These are phyloP conservation scores for Plasmodium cynomolgi DNA, from an alignment of 169 alveolate species.

Conservation along the genomic window DNA sequence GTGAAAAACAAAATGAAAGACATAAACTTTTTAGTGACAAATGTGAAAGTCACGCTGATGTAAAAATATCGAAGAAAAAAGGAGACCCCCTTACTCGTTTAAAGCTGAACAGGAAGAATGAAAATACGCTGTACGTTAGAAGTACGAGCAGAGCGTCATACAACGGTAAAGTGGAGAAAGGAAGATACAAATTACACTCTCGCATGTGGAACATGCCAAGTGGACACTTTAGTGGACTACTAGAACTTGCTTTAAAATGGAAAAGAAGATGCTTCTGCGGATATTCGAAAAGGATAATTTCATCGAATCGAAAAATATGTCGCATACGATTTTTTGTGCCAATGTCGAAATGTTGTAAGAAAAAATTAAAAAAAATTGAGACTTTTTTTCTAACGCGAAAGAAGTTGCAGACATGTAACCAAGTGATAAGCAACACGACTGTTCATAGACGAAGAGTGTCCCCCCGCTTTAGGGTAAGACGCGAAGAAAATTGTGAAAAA, in stretches of 20 bases:
- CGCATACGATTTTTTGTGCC: neutral
- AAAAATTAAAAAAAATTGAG: neutral
- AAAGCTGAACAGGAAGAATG: neutral
- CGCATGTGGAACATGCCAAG: neutral
- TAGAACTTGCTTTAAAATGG: neutral
- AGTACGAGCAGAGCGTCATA: neutral
- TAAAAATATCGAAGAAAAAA: neutral
- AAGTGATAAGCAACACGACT: neutral
- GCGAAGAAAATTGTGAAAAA: neutral
- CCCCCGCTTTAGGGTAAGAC: neutral
- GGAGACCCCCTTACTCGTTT: neutral
- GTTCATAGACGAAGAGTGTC: neutral
- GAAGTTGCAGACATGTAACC: neutral
- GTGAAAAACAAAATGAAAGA: conserved; percentile 13
- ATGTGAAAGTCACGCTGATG: neutral
- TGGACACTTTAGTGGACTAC: neutral
- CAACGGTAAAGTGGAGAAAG: neutral
- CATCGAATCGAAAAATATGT: neutral
- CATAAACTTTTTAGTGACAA: neutral
- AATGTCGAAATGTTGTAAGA: neutral
- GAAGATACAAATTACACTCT: neutral
- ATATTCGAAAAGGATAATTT: neutral
- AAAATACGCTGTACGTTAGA: neutral
- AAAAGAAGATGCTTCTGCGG: neutral
- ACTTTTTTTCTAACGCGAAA: neutral